Percentiles rank a stretch among this genome's conserved stretches.
phyloP scores from a whole-genome alignment of 495 filamentous ascomycete genomes.

The Clohesyomyces aquaticus region DNA sequence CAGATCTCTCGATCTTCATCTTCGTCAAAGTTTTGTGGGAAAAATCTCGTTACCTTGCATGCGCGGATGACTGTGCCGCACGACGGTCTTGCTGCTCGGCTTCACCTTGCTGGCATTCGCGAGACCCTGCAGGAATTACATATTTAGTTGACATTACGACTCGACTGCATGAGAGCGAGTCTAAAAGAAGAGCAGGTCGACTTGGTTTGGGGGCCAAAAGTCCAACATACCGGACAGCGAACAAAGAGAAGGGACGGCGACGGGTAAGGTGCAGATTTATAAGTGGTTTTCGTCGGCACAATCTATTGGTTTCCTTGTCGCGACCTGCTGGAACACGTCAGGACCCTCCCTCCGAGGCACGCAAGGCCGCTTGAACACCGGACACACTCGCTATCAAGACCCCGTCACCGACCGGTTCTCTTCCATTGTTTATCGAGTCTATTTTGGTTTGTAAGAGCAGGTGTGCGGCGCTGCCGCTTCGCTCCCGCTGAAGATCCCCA shows the following conservation, averaged over 20 bases:
- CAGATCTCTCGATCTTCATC: background rate
- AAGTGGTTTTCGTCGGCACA: conserved; percentile 38
- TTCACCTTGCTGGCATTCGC: conserved; percentile 11
- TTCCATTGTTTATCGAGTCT: conserved; percentile 4
- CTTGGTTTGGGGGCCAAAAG: conserved; percentile 30
- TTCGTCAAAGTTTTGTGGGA: background rate
- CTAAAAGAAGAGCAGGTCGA: conserved; percentile 4
- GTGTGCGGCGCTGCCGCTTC: conserved; percentile 9
- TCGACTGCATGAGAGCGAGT: conserved; percentile 1
- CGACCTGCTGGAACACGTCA: conserved; percentile 41
- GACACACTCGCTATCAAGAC: conserved; percentile 24
- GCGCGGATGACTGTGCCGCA: conserved; percentile 23
- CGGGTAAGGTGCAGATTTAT: conserved; percentile 34
- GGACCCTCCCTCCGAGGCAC: conserved; percentile 23
- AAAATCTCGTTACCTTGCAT: background rate
- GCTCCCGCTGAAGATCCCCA: conserved; percentile 18
- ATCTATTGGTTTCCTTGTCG: conserved; percentile 36
- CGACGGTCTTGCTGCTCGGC: background rate
- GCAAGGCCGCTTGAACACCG: conserved; percentile 19
- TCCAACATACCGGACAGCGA: background rate
- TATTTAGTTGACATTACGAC: conserved; percentile 17
- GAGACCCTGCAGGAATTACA: background rate
- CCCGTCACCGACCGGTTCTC: conserved; percentile 12
- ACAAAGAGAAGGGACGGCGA: conserved; percentile 21
- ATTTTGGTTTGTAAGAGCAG: conserved; percentile 19